Base-by-base conservation (phyloP, 139 green algal species). In the Asterochloris sp. region DNA sequence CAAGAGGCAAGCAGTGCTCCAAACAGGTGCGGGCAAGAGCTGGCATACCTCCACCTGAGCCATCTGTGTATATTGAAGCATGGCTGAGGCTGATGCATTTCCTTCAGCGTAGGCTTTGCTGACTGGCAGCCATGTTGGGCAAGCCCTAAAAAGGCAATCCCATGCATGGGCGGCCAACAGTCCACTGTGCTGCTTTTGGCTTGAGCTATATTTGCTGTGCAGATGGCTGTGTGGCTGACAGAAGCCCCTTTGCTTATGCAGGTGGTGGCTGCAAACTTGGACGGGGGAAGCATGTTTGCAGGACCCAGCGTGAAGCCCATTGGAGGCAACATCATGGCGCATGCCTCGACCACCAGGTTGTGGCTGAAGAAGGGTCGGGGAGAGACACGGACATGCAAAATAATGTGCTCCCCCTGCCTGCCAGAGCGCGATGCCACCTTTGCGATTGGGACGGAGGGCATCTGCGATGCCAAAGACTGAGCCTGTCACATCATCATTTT, bases 321-420 rank as follows among this genome's bases (percentile, higher is more conserved):
- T 82, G 97, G 97, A 27, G 97, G 97, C 76, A 99, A 99, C 89
- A 99, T 99, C 89, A 98, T 99, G 94, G 97, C 97, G n/a, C 97
- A 99, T 87, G 96, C 97, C 27, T 96, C 97, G n/a, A 99, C 97
- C 28, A 99, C 97, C 0, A 88, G 97, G 9, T 87, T 99, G 61
- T 91, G 83, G 78, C 83, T 99, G 62, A 94, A 94, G 81, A 99
- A 99, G 85, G 97, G 95, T 0, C 82, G 94, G 1, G 95, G 92
- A 11, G 97, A 99, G 67, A 98, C 90, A 78, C 87, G 94, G 23
- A 85, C 91, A 1, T 86, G 81, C 75, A 93, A 93, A 89, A 95
- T 99, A 78, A 87, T 98, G 28, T 94, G 92, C 29, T 98, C 92
- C 0, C 97, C 97, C 0, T 95, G 85, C 2, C 87, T 99, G 29